Base-by-base conservation (phyloP, 2,329 filamentous ascomycete genomes). In the Trichoderma sp. region DNA sequence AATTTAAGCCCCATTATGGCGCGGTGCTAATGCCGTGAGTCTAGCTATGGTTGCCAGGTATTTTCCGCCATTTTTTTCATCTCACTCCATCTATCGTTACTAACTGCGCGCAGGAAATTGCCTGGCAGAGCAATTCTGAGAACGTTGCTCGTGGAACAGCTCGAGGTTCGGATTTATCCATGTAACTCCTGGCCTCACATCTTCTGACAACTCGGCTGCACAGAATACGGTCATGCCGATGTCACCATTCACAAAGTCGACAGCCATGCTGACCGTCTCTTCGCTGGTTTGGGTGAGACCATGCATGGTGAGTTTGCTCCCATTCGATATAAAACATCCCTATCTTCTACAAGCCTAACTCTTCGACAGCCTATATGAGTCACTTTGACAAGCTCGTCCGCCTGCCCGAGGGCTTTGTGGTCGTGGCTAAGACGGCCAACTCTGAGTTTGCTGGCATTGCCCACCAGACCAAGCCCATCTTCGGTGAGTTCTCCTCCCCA, bases 361-460 rank as follows among this genome's bases (percentile, higher is more conserved):
- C 43, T 47, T 2, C 4, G n/a, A 11, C 43, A 51, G 73, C 56
- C 70, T 73, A 53, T 32, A 98, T 98, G 95, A 92, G 89, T 75
- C 95, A 98, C 80, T 91, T 90, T 72, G 94, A 98, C 83, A 97
- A 97, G 86, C 88, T 98, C 12, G 87, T 87, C 51, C 84, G 87
- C 70, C 85, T 97, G 51, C 95, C 95, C 9, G 84, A 91, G 43
- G 88, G 86, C 53, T 97, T 97, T 80, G 83, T 88, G 73, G 90
- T 87, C 18, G 89, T 97, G 76, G 94, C 92, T 65, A 85, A 65
- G 97, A 96, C 83, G 90, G 92, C 0, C 39, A 43, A 43, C 15
- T 43, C 39, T n/a, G 89, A 91, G 28, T 97, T 88, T 76, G 95
- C 95, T 12, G 93, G 89, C 72, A 97, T 95, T 76, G 92, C 91